Conservation (phyloP, 768 basidiomycete species). For the Collybiopsis confluens region DNA sequence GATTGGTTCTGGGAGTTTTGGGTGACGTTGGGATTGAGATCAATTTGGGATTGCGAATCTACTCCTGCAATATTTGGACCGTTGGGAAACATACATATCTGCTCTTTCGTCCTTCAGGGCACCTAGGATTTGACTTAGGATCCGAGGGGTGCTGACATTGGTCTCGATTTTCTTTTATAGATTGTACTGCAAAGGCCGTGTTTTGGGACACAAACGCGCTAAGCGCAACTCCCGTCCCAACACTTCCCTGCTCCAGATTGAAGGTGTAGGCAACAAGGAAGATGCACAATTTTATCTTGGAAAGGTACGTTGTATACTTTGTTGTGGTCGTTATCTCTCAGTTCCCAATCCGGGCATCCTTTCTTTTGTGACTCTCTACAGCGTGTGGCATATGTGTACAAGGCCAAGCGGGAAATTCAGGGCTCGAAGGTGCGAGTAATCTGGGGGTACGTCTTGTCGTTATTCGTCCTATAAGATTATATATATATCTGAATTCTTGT, state of each 20-base stretch:
- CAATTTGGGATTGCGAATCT: not conserved
- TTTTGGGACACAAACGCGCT: constrained; percentile 97
- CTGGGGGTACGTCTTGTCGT: constrained; percentile 78
- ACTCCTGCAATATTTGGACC: too few species aligned
- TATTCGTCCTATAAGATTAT: too few species aligned
- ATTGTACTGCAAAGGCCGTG: constrained; percentile 94
- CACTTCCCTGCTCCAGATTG: constrained; percentile 95
- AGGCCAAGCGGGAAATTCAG: constrained; percentile 89
- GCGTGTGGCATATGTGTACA: constrained; percentile 98
- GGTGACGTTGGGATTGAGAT: not conserved
- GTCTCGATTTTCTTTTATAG: too few species aligned
- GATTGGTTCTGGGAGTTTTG: constrained; percentile 1
- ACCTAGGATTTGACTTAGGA: too few species aligned
- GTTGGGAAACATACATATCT: too few species aligned
- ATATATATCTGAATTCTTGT: too few species aligned
- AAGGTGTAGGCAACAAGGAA: constrained; percentile 90
- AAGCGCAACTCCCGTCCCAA: constrained; percentile 96
- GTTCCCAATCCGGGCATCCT: constrained; percentile 1
- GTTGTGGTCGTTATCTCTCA: too few species aligned
- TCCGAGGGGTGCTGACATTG: too few species aligned
- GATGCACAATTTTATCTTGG: constrained; percentile 98
- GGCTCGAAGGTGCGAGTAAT: constrained; percentile 97
- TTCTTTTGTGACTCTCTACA: constrained; percentile 24
- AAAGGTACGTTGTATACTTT: constrained; percentile 61
- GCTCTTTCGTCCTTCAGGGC: too few species aligned